Evolutionary conservation across 257 asterid genomes (phyloP).

Genomic region (Plectranthus barbatus): DNA sequence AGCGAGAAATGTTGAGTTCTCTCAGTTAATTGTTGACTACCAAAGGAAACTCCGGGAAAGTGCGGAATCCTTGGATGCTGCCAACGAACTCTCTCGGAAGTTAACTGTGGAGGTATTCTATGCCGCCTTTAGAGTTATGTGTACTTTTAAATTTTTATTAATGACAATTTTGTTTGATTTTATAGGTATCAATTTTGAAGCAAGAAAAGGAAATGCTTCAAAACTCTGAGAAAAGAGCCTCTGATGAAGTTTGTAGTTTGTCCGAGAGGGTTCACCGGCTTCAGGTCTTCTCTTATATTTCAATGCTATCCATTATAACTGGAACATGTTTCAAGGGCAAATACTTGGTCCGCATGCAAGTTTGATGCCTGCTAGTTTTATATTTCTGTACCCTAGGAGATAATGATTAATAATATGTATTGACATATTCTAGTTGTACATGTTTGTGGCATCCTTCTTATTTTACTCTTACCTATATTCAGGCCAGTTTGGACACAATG

Average conservation of each 20-base stretch:
- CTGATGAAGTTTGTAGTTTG: slow-evolving; percentile 71
- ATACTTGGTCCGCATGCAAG: neutral
- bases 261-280: slow-evolving; percentile 80
- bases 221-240: slow-evolving; percentile 88
- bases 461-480: slow-evolving; percentile 11
- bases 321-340: neutral
- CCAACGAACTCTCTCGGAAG: slow-evolving; percentile 63
- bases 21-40: slow-evolving; percentile 71
- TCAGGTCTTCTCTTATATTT: slow-evolving; percentile 39
- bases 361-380: neutral
- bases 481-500: slow-evolving; percentile 84
- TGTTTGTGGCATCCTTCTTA: neutral
- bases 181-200: slow-evolving; percentile 54
- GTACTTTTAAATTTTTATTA: neutral
- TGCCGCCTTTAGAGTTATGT: neutral
- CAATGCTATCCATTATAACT: neutral
- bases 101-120: slow-evolving; percentile 67
- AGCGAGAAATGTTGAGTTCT: slow-evolving; percentile 78
- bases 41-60: slow-evolving; percentile 78
- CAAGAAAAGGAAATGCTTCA: slow-evolving; percentile 63
- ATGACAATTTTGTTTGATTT: neutral
- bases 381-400: neutral
- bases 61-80: slow-evolving; percentile 55
- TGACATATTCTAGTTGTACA: neutral
- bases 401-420: slow-evolving; percentile 1